Percentiles rank a stretch among this genome's conserved stretches.
phyloP scores from a whole-genome alignment of 2,329 filamentous ascomycete genomes.

The Ophiocordyceps camponoti-rufipedis region DNA sequence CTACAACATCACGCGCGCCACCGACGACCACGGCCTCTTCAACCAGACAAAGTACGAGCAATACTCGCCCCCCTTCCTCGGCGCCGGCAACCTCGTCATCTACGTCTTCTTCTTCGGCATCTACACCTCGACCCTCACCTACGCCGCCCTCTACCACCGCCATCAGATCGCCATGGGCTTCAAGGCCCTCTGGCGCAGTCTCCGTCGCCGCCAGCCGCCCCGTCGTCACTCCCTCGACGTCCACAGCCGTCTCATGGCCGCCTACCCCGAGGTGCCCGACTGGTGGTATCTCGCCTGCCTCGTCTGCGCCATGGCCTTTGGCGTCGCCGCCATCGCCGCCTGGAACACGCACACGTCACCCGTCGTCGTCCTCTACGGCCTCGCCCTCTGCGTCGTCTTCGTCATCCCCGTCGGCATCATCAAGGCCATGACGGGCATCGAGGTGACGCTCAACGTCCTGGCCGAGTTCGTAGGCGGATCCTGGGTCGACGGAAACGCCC shows the following conservation, averaged over 20 bases:
- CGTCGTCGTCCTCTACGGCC: constrained; percentile 31
- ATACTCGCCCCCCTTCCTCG: constrained; percentile 33
- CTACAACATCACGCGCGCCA: constrained; percentile 27
- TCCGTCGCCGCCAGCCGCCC: constrained; percentile 24
- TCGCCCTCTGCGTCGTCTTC: constrained; percentile 29
- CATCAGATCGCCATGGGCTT: constrained; percentile 31
- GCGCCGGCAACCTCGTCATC: constrained; percentile 27
- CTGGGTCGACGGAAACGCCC: constrained; percentile 27
- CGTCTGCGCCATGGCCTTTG: constrained; percentile 23
- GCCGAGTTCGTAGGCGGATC: constrained; percentile 34
- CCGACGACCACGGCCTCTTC: constrained; percentile 25
- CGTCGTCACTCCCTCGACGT: constrained; percentile 23
- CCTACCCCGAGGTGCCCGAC: constrained; percentile 29
- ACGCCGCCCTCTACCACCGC: constrained; percentile 31
- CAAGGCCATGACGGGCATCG: constrained; percentile 32
- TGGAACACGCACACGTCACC: constrained; percentile 32
- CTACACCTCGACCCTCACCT: constrained; percentile 31
- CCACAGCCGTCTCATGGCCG: constrained; percentile 28
- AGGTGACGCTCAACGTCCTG: constrained; percentile 32
- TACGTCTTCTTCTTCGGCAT: constrained; percentile 38
- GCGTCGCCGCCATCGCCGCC: constrained; percentile 25
- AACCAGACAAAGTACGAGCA: constrained; percentile 24
- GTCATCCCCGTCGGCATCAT: constrained; percentile 33
- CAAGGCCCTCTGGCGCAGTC: constrained; percentile 24
- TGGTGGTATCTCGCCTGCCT: constrained; percentile 33